Conservation (phyloP, 139 green algal species). For the Chlamydomonas sp. region DNA sequence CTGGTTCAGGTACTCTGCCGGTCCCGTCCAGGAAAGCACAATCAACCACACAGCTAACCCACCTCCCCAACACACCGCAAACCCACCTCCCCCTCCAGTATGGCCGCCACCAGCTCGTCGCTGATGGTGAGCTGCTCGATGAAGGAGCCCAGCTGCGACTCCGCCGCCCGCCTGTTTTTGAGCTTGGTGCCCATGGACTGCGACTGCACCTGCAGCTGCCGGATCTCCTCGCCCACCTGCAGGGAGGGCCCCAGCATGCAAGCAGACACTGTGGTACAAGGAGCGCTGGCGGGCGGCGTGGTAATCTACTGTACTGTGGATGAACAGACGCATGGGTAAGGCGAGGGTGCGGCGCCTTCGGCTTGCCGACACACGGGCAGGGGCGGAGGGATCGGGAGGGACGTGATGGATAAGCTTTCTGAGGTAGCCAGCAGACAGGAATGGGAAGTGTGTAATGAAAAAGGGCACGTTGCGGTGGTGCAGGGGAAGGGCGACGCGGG, state of each 20-base stretch:
- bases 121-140: slow-evolving; percentile 85
- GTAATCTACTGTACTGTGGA: too few species aligned
- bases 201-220: slow-evolving; percentile 86
- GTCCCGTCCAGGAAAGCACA: neutral
- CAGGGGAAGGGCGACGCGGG: too few species aligned
- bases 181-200: slow-evolving; percentile 90
- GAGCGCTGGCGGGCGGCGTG: too few species aligned
- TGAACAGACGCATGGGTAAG: too few species aligned
- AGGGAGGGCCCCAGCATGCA: neutral
- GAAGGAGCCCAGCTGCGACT: slow-evolving; percentile 83
- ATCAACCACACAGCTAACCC: neutral
- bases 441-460: too few species aligned
- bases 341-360: too few species aligned
- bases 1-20: neutral
- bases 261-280: too few species aligned
- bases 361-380: too few species aligned
- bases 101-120: slow-evolving; percentile 83
- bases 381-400: neutral
- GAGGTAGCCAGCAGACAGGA: too few species aligned
- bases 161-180: slow-evolving; percentile 79
- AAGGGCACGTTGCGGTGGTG: too few species aligned
- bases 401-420: too few species aligned
- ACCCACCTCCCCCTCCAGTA: slow-evolving; percentile 80
- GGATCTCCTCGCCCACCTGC: slow-evolving; percentile 80
- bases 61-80: neutral